Evolutionary conservation across 345 rosid species (phyloP), one percentile per base, ranked within the genome.

Genomic region (Salix viminalis): DNA sequence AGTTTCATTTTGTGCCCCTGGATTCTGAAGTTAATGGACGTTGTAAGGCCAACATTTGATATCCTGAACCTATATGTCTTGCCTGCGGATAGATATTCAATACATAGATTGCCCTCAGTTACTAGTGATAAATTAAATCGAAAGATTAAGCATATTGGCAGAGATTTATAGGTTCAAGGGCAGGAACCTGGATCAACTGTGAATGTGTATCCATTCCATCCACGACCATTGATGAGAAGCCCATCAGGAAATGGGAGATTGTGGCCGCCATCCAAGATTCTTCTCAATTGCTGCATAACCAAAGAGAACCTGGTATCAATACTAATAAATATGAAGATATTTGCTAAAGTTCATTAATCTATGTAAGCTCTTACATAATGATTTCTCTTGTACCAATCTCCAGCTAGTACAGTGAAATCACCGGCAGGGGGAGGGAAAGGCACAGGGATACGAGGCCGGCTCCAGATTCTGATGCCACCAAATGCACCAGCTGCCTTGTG

Each of bases 401-500:
- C 97, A 26, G 90, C 86, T 36, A 92, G 82, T 65, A 92, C 56
- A 36, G 90, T 90, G 83, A 85, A 92, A 82, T 90, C 97, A 18
- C 87, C 88, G 41, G 89, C 88, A 28, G 97, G 97, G 75, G 91
- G 83, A 71, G 82, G 79, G 71, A 89, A 92, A 13, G 97, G 97
- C n/a, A 92, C 92, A 2, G 97, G 94, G 71, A 92, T 90, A 32
- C 82, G 86, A 9, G 93, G 77, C 21, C 94, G 88, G 85, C 93
- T 90, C 41, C 85, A 79, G 61, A 90, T 83, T 70, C 84, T 85
- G 76, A 92, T 76, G 77, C 93, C 89, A 28, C 97, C 97, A 60
- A 83, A 92, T 19, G 90, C 97, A 15, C 97, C 97, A 3, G 94
- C 93, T 28, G 93, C 97, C 85, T 89, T 89, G 82, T 92, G 97